Base-by-base conservation (phyloP, 495 filamentous ascomycete species). In the Penicillium samsonianum region DNA sequence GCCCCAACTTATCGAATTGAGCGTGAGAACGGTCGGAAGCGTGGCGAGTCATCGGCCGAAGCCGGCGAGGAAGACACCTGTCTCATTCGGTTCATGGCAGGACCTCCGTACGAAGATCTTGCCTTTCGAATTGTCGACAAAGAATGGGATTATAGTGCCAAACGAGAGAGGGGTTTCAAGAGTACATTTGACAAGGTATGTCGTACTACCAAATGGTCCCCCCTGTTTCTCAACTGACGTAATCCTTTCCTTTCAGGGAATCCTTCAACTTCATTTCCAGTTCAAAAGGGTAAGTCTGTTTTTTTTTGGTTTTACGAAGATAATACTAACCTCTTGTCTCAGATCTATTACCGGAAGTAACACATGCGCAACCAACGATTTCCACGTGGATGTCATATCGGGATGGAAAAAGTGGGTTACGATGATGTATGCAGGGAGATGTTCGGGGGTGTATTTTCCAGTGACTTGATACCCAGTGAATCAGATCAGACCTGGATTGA, bases 1-100 rank as follows among this genome's bases (percentile, higher is more conserved):
- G 92, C 94, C 7, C 94, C 94, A 2, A 97, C 92, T 0, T 99
- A 94, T 72, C 85, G 89, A 57, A 97, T 99, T 61, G 90, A 97
- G 65, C 85, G 94, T 20, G 94, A 98, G 67, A 81, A 90, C 61
- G 94, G 94, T 37, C 80, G 94, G 49, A 89, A 90, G 70, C 80
- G 89, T 44, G 94, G 94, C 17, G 88, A 99, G 74, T 95, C 91
- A 9, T 93, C 91, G 72, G 92, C 92, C 3, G 91, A 89, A 12
- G 93, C 95, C n/a, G 94, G 94, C 5, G 91, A 98, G 67, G 93
- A 98, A 70, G 94, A 99, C 69, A 98, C 93, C 0, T 99, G 94
- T 70, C 74, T 98, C 57, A 97, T 99, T 62, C 84, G 93, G 17
- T 99, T 99, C 70, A 89, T 96, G 68, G 92, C 93, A 37, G 95